Base-by-base conservation (phyloP, 495 filamentous ascomycete species). In the Neurospora sp. region DNA sequence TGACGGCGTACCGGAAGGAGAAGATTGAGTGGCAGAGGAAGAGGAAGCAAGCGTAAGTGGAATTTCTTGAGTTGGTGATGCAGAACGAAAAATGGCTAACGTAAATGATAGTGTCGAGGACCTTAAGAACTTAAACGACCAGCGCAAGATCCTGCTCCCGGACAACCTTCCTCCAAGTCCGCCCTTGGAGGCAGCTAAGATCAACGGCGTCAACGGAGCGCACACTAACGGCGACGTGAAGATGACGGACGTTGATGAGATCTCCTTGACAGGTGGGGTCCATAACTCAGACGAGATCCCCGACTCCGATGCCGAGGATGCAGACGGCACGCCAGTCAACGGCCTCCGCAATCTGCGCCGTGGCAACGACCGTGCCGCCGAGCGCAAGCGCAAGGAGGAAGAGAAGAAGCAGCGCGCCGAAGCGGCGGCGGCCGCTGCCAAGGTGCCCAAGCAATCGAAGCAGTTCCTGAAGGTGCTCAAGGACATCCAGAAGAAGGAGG, bases 1-100 rank as follows among this genome's bases (percentile, higher is more conserved):
- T 98, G 96, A 99, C 96, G 4, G 89, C 89, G 54, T 91, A 94
- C 78, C 88, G 96, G 23, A 99, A 98, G 81, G 92, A 96, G 81
- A 98, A 97, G 83, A 97, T 97, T 72, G 92, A 97, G 76, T 91
- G 89, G 79, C 96, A 98, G 81, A 88, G 93, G 72, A 87, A 90
- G 71, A 89, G 92, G 77, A 98, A 96, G 80, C 85, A 87, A 80
- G 86, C 88, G 94, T 97, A 89, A 85, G 94, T 91, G 39, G 35
- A 35, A 31, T 6, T 18, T 14, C 54, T 3, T 14, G 23, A 31
- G 12, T 8, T 14, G 4, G n/a, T 14, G 54, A 16, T 11, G 12
- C 54, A 16, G 23, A 31, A 16, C 2, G 66, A 73, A 69, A 71
- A 18, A 76, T 71, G 44, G 44, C 76, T 80, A 70, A 82, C 70